Evolutionary conservation across 768 basidiomycete genomes (phyloP).

Genomic region (Psilocybe tampanensis): DNA sequence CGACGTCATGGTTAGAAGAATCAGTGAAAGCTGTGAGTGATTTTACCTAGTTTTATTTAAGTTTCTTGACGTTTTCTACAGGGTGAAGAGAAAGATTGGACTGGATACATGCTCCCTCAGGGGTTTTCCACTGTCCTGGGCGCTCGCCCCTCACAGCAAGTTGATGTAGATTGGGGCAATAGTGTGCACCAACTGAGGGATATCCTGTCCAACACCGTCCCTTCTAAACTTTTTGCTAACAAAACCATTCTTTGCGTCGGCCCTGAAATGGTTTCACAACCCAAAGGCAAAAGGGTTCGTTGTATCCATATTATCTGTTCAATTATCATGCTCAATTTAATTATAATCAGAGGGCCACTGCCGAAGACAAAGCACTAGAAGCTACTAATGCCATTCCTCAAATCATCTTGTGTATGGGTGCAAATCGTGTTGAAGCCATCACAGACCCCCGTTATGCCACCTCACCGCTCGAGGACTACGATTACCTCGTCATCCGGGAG

Average conservation of each 20-base stretch:
- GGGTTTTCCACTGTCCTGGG: slow-evolving; percentile 50
- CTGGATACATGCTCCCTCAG: slow-evolving; percentile 55
- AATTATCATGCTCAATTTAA: neutral
- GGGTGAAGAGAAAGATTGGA: slow-evolving; percentile 59
- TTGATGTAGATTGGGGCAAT: slow-evolving; percentile 51
- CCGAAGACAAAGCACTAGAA: slow-evolving; percentile 37
- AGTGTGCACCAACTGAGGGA: slow-evolving; percentile 52
- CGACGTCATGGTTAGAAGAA: slow-evolving; percentile 53
- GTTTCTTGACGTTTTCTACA: slow-evolving; percentile 15
- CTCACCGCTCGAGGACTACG: slow-evolving; percentile 40
- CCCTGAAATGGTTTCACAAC: slow-evolving; percentile 51
- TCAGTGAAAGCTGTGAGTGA: slow-evolving; percentile 34
- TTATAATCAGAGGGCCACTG: slow-evolving; percentile 22
- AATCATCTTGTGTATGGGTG: slow-evolving; percentile 81
- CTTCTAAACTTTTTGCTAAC: slow-evolving; percentile 57
- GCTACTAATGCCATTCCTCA: slow-evolving; percentile 53
- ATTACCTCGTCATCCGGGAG: slow-evolving; percentile 68
- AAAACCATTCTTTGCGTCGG: slow-evolving; percentile 65
- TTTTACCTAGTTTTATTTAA: neutral
- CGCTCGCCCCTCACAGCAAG: slow-evolving; percentile 45
- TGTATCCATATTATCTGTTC: neutral
- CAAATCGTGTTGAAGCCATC: slow-evolving; percentile 67
- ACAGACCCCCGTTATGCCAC: slow-evolving; percentile 46
- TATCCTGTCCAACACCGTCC: slow-evolving; percentile 60
- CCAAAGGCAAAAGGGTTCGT: slow-evolving; percentile 41